A percentile compares a stretch with the other conserved stretches of the same genome.
Evolutionary conservation across 148 eudicot species (phyloP).

Genomic region (Limonium bicolor): DNA sequence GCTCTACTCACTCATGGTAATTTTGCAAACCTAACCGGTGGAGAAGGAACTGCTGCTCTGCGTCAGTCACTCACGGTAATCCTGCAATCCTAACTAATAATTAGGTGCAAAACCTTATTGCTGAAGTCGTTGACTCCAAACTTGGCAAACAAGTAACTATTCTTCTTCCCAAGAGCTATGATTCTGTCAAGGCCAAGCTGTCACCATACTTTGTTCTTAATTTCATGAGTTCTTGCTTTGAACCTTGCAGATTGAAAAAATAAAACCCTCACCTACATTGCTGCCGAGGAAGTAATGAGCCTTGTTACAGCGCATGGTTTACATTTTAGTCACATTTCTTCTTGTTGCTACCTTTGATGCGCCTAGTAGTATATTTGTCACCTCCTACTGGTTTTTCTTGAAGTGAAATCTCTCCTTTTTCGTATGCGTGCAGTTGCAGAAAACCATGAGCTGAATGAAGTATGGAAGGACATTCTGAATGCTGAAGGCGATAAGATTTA

Average conservation of each 20-base stretch:
- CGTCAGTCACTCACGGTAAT: no score
- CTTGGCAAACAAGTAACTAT: slow-evolving; percentile 82
- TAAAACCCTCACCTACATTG: slow-evolving; percentile 75
- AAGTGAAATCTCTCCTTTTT: slow-evolving; percentile 1
- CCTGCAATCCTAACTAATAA: no score
- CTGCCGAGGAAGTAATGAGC: slow-evolving; percentile 96
- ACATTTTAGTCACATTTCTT: no score
- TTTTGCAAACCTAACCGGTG: no score
- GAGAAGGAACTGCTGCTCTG: no score
- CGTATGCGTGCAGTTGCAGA: slow-evolving; percentile 50
- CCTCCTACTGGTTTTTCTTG: neutral
- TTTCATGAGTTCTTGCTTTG: no score
- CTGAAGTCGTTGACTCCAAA: slow-evolving; percentile 84
- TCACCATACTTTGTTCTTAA: no score
- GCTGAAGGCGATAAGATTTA: slow-evolving; percentile 92
- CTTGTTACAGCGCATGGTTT: slow-evolving; percentile 92
- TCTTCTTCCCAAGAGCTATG: neutral
- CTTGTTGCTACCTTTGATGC: no score
- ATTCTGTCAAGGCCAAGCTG: neutral
- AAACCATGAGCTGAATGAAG: slow-evolving; percentile 61
- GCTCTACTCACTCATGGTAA: no score
- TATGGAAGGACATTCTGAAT: slow-evolving; percentile 83
- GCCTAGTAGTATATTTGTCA: no score
- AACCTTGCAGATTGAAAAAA: slow-evolving; percentile 46
- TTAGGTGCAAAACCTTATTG: slow-evolving; percentile 97